These are phyloP conservation scores for Abeoforma whisleri DNA, from an alignment of 78 protist species.

Conservation along the genomic window DNA sequence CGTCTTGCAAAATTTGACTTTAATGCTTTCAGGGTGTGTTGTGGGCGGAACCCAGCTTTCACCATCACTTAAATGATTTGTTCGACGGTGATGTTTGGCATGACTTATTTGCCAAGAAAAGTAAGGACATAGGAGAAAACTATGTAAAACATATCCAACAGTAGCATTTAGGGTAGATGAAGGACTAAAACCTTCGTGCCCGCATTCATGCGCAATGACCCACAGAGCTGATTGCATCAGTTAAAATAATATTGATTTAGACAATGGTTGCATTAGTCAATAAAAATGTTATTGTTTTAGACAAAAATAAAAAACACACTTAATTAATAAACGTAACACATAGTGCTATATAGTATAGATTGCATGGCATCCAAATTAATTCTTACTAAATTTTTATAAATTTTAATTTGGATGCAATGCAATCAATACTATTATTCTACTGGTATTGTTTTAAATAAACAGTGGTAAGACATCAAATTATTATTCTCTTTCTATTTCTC, in stretches of 20 bases:
- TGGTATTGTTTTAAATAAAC: no score
- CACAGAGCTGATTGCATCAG: conserved; percentile 55
- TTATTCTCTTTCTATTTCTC: neutral
- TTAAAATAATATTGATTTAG: no score
- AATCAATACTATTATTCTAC: no score
- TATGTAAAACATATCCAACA: conserved; percentile 64
- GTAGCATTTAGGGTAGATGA: conserved; percentile 48
- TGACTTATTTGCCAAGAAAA: conserved; percentile 66
- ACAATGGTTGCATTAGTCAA: neutral
- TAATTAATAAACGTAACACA: no score
- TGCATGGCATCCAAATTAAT: neutral
- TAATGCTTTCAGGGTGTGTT: neutral
- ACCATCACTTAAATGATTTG: conserved; percentile 53
- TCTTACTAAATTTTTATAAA: no score
- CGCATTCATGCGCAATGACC: conserved; percentile 81
- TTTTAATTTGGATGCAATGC: no score
- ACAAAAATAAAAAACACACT: neutral
- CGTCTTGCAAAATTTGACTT: neutral
- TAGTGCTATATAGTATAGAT: neutral
- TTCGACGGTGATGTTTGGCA: conserved; percentile 68
- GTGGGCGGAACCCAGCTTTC: conserved; percentile 53
- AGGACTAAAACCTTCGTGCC: conserved; percentile 66
- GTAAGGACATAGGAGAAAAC: conserved; percentile 65
- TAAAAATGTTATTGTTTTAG: neutral
- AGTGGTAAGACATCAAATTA: no score